Conservation (phyloP, 2,329 filamentous ascomycete genomes). For the Pestalotiopsis sp. region DNA sequence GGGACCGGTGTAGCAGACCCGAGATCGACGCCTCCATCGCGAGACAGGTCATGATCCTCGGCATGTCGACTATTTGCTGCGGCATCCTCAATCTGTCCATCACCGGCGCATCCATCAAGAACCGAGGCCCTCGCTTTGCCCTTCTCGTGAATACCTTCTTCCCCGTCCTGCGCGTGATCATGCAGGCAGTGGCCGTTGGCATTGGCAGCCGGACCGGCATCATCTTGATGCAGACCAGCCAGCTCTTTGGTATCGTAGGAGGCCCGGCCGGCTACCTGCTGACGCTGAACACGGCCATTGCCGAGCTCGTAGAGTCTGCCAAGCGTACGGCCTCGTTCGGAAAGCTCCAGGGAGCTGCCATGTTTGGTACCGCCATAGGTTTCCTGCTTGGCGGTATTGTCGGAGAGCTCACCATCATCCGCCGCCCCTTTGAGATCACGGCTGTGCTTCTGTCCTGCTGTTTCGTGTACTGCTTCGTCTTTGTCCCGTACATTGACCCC, state of each 20-base stretch:
- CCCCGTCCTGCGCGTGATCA: constrained; percentile 61
- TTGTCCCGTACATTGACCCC: constrained; percentile 24
- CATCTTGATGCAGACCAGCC: constrained; percentile 65
- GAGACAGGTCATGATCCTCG: constrained; percentile 60
- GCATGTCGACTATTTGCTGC: constrained; percentile 65
- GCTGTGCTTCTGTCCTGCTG: constrained; percentile 17
- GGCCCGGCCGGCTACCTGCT: constrained; percentile 70
- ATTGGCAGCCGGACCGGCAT: constrained; percentile 61
- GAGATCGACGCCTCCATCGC: constrained; percentile 66
- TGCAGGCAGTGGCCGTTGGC: constrained; percentile 64
- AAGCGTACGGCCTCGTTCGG: constrained; percentile 65
- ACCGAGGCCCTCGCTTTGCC: constrained; percentile 61
- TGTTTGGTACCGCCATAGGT: constrained; percentile 23
- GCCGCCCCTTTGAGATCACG: constrained; percentile 23
- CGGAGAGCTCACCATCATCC: constrained; percentile 21
- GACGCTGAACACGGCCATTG: constrained; percentile 66
- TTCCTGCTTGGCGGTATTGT: constrained; percentile 21
- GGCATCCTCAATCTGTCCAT: constrained; percentile 69
- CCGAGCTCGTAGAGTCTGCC: constrained; percentile 61
- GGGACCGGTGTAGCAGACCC: constrained; percentile 58
- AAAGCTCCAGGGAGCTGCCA: constrained; percentile 32
- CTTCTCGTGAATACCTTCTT: constrained; percentile 64
- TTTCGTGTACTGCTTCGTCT: constrained; percentile 19
- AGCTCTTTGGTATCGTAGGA: constrained; percentile 68
- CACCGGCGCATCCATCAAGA: constrained; percentile 67